Evolutionary conservation across 2,329 filamentous ascomycete genomes (phyloP).

Genomic region (Fusarium lateritium): DNA sequence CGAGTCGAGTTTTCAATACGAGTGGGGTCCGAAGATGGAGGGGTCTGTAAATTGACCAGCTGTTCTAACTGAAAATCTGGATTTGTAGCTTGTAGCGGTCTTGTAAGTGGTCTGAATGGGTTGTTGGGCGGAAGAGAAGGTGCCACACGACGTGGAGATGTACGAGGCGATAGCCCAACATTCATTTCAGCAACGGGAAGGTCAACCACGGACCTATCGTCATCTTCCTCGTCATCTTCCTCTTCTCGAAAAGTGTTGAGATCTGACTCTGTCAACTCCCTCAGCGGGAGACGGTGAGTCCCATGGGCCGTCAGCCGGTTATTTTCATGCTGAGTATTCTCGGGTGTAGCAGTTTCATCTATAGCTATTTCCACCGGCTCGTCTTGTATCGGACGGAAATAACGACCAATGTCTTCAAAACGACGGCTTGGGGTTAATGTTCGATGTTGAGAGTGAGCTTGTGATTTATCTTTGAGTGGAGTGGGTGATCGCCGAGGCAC

Average conservation of each 20-base stretch:
- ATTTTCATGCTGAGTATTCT: constrained; percentile 19
- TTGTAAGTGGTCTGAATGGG: constrained; percentile 22
- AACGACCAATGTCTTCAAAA: constrained; percentile 51
- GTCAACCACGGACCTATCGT: constrained; percentile 5
- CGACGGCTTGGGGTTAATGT: constrained; percentile 18
- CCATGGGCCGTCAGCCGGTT: constrained; percentile 6
- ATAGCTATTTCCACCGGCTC: constrained; percentile 53
- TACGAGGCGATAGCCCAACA: constrained; percentile 11
- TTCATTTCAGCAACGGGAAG: constrained; percentile 18
- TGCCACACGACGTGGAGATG: constrained; percentile 15
- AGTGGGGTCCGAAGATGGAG: constrained; percentile 46
- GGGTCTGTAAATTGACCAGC: constrained; percentile 40
- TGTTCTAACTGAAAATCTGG: constrained; percentile 1
- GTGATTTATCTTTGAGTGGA: constrained; percentile 8
- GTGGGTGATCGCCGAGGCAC: constrained; percentile 28
- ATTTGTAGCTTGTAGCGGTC: constrained; percentile 12
- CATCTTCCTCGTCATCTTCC: constrained; percentile 30
- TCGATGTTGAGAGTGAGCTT: constrained; percentile 8
- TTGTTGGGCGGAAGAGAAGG: constrained; percentile 15
- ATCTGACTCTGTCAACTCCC: constrained; percentile 43
- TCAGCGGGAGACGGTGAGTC: constrained; percentile 40
- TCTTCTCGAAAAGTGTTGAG: constrained; percentile 42
- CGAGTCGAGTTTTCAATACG: constrained; percentile 16
- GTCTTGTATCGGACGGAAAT: constrained; percentile 47
- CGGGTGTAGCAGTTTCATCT: constrained; percentile 54